Percentiles rank a stretch among this genome's conserved stretches.
These are phyloP conservation scores for Trichoderma sp. DNA, from an alignment of 2,329 filamentous ascomycete genomes.

Conservation along the genomic window DNA sequence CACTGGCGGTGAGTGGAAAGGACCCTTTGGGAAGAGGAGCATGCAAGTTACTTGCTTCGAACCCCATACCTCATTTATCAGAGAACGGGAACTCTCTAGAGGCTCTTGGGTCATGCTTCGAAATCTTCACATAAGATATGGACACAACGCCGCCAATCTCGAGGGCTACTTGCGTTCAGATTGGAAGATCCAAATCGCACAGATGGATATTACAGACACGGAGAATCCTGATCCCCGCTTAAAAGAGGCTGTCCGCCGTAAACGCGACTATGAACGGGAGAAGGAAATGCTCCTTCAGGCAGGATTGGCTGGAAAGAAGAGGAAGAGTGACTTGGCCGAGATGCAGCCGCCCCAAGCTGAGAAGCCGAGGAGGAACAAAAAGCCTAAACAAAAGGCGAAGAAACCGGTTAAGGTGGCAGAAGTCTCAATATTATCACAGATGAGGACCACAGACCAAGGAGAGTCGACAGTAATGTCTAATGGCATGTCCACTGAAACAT, in stretches of 20 bases:
- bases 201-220: slow-evolving; percentile 43
- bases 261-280: slow-evolving; percentile 59
- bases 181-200: slow-evolving; percentile 56
- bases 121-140: slow-evolving; percentile 69
- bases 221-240: slow-evolving; percentile 48
- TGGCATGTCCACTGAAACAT: neutral
- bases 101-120: slow-evolving; percentile 62
- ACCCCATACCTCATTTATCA: slow-evolving; percentile 61
- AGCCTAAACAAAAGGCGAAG: slow-evolving; percentile 20
- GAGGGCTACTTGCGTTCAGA: slow-evolving; percentile 61
- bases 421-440: neutral
- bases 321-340: slow-evolving; percentile 32
- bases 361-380: slow-evolving; percentile 25
- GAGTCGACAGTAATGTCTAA: slow-evolving; percentile 5
- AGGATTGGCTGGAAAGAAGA: slow-evolving; percentile 39
- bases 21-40: slow-evolving; percentile 70
- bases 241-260: slow-evolving; percentile 60
- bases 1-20: slow-evolving; percentile 54
- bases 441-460: neutral
- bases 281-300: slow-evolving; percentile 44
- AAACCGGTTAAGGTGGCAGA: neutral
- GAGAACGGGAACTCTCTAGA: slow-evolving; percentile 48
- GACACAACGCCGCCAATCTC: slow-evolving; percentile 51
- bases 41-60: slow-evolving; percentile 71
- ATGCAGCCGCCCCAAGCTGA: slow-evolving; percentile 29